Percentiles rank a stretch among this genome's conserved stretches.
These are phyloP conservation scores for Ganoderma lucidum DNA, from an alignment of 1,284 basidiomycete genomes.

Conservation along the genomic window DNA sequence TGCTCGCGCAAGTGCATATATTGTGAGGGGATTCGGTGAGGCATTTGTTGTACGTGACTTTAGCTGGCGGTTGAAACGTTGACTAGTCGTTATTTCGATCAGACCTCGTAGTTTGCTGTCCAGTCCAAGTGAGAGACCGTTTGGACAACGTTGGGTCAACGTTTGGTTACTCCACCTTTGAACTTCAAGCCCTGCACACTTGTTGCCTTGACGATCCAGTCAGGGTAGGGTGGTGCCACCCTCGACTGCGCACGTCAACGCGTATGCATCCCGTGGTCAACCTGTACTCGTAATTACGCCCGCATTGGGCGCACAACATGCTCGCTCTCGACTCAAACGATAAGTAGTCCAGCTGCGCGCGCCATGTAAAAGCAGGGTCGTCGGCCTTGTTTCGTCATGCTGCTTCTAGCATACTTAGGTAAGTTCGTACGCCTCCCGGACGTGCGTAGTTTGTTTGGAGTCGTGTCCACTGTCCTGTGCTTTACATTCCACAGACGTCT, in stretches of 20 bases:
- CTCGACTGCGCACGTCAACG: neutral
- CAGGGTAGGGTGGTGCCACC: neutral
- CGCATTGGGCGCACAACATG: neutral
- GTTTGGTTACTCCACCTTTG: no score
- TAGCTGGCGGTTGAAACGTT: neutral
- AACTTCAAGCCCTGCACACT: no score
- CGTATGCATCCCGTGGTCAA: neutral
- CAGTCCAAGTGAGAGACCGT: no score
- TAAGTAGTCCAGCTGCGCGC: neutral
- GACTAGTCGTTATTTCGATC: neutral
- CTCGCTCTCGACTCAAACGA: neutral
- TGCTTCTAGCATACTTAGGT: neutral
- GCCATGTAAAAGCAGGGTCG: neutral
- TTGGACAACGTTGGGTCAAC: no score
- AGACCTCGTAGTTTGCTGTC: neutral
- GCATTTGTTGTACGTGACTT: neutral
- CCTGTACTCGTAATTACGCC: neutral
- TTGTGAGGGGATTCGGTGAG: neutral
- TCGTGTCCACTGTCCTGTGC: neutral
- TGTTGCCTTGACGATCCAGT: neutral
- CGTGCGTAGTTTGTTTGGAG: neutral
- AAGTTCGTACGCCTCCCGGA: neutral
- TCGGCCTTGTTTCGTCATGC: neutral
- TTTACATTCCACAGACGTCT: neutral
- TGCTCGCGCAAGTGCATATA: neutral